These are phyloP conservation scores for Colletotrichum liaoningense DNA, from an alignment of 2,329 filamentous ascomycete genomes.

Conservation along the genomic window DNA sequence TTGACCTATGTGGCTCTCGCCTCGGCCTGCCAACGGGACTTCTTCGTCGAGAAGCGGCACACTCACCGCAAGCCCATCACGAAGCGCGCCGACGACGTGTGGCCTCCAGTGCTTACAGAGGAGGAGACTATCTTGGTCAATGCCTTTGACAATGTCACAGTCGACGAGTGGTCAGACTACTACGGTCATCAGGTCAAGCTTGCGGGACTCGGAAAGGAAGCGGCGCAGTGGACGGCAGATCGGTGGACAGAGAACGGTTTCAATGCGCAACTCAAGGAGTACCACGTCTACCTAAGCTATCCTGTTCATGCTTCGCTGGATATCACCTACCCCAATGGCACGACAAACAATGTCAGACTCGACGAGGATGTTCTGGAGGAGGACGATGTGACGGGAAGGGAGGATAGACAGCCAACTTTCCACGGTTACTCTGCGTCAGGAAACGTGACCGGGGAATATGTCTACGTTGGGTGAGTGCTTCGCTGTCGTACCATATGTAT, in stretches of 20 bases:
- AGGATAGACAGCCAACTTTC: constrained; percentile 80
- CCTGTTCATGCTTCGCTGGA: constrained; percentile 66
- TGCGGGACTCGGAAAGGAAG: constrained; percentile 49
- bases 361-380: constrained; percentile 79
- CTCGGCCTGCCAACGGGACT: constrained; percentile 45
- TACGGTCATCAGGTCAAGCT: constrained; percentile 53
- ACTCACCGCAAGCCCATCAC: constrained; percentile 46
- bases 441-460: constrained; percentile 79
- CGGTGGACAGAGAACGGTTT: constrained; percentile 51
- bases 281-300: constrained; percentile 72
- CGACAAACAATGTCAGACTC: constrained; percentile 73
- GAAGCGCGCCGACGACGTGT: constrained; percentile 45
- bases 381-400: constrained; percentile 78
- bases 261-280: constrained; percentile 53
- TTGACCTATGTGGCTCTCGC: constrained; percentile 40
- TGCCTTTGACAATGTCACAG: constrained; percentile 50
- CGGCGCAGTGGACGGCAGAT: constrained; percentile 52
- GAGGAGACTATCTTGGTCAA: constrained; percentile 49
- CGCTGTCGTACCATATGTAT: rapidly evolving
- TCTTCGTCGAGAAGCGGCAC: constrained; percentile 42
- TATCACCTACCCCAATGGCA: constrained; percentile 49
- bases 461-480: constrained; percentile 74
- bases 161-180: constrained; percentile 52
- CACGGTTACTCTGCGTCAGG: constrained; percentile 86
- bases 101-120: constrained; percentile 48